Base-by-base conservation (phyloP, 2,329 filamentous ascomycete genomes). In the Aspergillus sp. region DNA sequence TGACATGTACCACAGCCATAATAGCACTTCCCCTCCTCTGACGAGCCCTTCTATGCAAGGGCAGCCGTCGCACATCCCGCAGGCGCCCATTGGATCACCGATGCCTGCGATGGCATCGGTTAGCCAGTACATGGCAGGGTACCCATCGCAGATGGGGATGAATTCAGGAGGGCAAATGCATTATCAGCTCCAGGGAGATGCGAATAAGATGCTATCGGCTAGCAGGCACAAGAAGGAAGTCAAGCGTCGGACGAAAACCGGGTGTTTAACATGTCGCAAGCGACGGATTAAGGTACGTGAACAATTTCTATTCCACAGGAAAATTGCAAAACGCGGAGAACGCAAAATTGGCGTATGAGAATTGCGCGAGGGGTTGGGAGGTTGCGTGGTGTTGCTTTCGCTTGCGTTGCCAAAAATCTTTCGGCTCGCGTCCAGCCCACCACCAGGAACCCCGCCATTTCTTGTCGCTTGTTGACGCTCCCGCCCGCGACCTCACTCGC, bases 181-280 rank as follows among this genome's bases (percentile, higher is more conserved):
- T 76, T 84, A 70, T 72, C 78, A 73, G 76, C 80, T 75, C 63
- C 80, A 71, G 26, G 79, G 78, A 50, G 74, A 79, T 54, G 73
- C 76, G n/a, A 78, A 75, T 69, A 78, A 82, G 64, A 80, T 85
- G 61, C 80, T 87, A 72, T 83, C 83, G 20, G 34, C 34, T 36
- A 84, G 83, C 48, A 80, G 86, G 66, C 85, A 89, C 71, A 80
- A 81, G 74, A 87, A 89, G 76, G 87, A 91, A 75, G 89, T 90
- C 72, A 90, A 90, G 78, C 81, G 88, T 64, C 81, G 88, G 70
- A 90, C 88, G 56, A 89, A 89, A 76, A 89, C 86, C 1, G 86
- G 86, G n/a, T 90, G 88, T 74, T 71, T 86, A 66, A 86, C 83
- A 20, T 86, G 83, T 74, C 78, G 83, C 68, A 85, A 85, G 72